Percentiles rank a stretch among this genome's conserved stretches.
phyloP scores from a whole-genome alignment of 805 yeast species.

The Henningerozyma blattae region DNA sequence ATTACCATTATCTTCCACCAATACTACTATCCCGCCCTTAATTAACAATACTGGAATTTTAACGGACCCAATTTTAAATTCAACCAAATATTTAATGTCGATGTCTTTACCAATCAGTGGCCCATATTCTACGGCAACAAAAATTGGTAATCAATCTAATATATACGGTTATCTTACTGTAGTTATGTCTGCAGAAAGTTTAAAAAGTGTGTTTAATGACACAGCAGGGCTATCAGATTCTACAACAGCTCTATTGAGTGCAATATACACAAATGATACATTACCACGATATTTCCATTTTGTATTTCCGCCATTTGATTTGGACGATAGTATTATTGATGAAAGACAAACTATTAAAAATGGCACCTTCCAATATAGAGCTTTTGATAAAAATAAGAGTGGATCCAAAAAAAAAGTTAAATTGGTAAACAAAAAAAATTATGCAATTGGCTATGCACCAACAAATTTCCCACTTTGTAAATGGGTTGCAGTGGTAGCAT shows the following conservation, averaged over 20 bases:
- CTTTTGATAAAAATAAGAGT: conserved; percentile 25
- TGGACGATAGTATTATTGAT: conserved; percentile 8
- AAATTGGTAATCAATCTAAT: conserved; percentile 42
- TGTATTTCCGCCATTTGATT: conserved; percentile 30
- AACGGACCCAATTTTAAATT: conserved; percentile 53
- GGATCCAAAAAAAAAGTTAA: conserved; percentile 32
- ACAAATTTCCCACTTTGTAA: conserved; percentile 31
- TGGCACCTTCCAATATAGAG: conserved; percentile 25
- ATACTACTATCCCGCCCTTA: conserved; percentile 34
- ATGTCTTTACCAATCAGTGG: conserved; percentile 60
- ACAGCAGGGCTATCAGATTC: conserved; percentile 30
- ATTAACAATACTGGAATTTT: conserved; percentile 34
- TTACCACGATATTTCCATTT: conserved; percentile 27
- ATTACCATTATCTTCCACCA: conserved; percentile 36
- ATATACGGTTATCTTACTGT: conserved; percentile 65
- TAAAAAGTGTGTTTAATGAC: conserved; percentile 29
- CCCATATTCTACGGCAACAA: conserved; percentile 48
- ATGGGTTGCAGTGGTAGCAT: conserved; percentile 74
- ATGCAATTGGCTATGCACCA: conserved; percentile 48
- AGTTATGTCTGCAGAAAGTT: conserved; percentile 34
- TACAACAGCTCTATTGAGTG: conserved; percentile 21
- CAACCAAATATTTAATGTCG: conserved; percentile 45
- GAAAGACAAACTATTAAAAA: conserved; percentile 18
- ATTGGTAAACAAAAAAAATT: conserved; percentile 25
- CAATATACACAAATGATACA: conserved; percentile 14